phyloP scores from a whole-genome alignment of 768 basidiomycete genomes.

The Lentinula edodes region DNA sequence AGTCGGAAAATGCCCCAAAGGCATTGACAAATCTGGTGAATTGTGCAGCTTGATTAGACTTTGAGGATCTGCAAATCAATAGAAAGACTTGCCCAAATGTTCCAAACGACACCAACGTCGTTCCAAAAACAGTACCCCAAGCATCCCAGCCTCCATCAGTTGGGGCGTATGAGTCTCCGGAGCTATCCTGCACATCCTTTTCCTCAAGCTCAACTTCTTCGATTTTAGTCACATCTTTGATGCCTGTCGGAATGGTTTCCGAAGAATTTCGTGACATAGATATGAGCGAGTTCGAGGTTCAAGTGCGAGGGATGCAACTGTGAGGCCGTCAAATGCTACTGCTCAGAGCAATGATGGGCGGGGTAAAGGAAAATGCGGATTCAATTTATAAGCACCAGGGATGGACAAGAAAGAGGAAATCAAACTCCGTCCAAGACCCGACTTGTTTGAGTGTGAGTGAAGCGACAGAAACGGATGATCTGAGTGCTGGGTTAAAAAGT shows the following conservation, averaged over 20 bases:
- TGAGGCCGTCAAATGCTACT: not conserved
- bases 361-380: not conserved
- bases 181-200: not conserved
- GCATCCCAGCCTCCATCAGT: slow-evolving; percentile 5
- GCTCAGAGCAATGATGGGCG: not conserved
- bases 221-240: not conserved
- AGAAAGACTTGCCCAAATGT: slow-evolving; percentile 12
- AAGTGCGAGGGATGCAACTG: not conserved
- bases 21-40: slow-evolving; percentile 16
- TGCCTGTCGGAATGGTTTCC: not conserved
- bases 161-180: not conserved
- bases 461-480: too few relatives aligned
- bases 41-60: slow-evolving; percentile 8
- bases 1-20: slow-evolving; percentile 30
- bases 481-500: too few relatives aligned
- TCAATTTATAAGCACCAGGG: not conserved
- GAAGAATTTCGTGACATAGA: not conserved
- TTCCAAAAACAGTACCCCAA: slow-evolving; percentile 2
- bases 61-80: slow-evolving; percentile 10
- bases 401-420: not conserved
- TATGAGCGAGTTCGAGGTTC: not conserved
- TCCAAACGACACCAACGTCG: slow-evolving; percentile 2
- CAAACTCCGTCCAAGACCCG: too few relatives aligned
- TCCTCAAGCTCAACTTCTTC: not conserved
- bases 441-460: too few relatives aligned